Evolutionary conservation across 1,284 basidiomycete genomes (phyloP), one percentile per base, ranked within the genome.

Genomic region (Malassezia restricta): DNA sequence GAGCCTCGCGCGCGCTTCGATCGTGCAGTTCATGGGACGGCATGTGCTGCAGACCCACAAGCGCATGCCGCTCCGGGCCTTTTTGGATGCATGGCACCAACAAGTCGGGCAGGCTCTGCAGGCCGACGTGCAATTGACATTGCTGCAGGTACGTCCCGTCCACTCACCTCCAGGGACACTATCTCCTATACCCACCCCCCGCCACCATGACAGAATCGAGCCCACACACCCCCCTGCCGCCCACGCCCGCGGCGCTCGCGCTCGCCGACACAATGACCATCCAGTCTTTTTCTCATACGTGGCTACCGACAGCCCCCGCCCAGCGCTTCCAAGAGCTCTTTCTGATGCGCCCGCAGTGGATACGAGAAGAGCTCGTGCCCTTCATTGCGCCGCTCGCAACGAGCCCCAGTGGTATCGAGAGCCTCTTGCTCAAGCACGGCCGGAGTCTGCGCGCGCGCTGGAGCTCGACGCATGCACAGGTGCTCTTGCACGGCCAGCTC

Each of bases 291-390:
- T 65, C 70, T 14, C 54, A 45, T n/a, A 58, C 62, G 15, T 49
- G 53, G 6, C 56, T 74, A 12, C 70, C 71, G 6, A 29, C 55
- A 3, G 64, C 67, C 3, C 65, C 71, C 20, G 64, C 65, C 2
- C 55, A 59, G 11, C 61, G 72, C 8, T 72, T 73, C 46, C 63
- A 66, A 42, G 61, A 68, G 33, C 61, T 74, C 3, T 74, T 74
- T 50, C 42, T 59, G 8, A 54, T 65, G 15, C 56, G 68, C 6
- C 33, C 64, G 3, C 46, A 57, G 20, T 74, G 72, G 72, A 49
- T 61, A 31, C 60, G 62, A 2, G 58, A 65, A 11, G 71, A 74
- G 32, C 59, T 74, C 9, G 40, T 58, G 8, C 72, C 72, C 82
- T 71, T 68, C 28, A 47, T 71, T 32, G 42, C 59, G 9, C 59